Base-by-base conservation (phyloP, 2,329 filamentous ascomycete species). In the Penicillium sp. region DNA sequence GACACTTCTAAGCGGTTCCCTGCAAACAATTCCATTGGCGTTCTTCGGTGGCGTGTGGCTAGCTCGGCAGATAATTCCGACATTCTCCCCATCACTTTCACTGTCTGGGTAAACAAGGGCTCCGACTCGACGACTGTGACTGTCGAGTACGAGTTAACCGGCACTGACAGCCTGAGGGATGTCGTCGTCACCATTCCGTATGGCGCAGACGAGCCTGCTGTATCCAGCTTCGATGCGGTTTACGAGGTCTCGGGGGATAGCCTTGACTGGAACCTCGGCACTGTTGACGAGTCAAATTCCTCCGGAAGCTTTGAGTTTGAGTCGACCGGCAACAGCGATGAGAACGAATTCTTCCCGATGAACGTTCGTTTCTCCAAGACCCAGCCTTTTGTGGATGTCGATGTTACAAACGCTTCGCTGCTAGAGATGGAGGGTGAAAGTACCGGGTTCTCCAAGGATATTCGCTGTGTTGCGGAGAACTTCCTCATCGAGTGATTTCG, bases 301-400 rank as follows among this genome's bases (percentile, higher is more conserved):
- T 88, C 74, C 27, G 92, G 92, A 12, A 83, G 85, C 31, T 96
- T 98, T 57, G 92, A 98, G 64, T 96, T 98, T 51, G 92, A 96
- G 66, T 87, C 88, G 1, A 80, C 85, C 8, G 85, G 18, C 18
- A 22, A 89, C 51, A 79, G 80, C 39, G 86, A 90, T 53, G 92
- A 96, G 61, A 82, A 86, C 39, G 89, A 95, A 55, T 96, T 96
- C 71, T 98, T 98, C 80, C 92, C 92, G 1, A 96, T 98, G 89
- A 83, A 78, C 37, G 81, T 96, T 44, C 77, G 81, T 37, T 98
- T 98, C 68, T 82, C 79, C 47, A 95, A 94, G 75, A 76, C 79
- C 28, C 79, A 76, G 41, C 90, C 92, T 17, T 95, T 86, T 64
- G 77, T 96, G 34, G 87, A 95, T 56, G 85, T 98, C 48, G 88